A percentile compares a stretch with the other conserved stretches of the same genome.
phyloP scores from a whole-genome alignment of 345 rosid species.

The Brassica rapa region DNA sequence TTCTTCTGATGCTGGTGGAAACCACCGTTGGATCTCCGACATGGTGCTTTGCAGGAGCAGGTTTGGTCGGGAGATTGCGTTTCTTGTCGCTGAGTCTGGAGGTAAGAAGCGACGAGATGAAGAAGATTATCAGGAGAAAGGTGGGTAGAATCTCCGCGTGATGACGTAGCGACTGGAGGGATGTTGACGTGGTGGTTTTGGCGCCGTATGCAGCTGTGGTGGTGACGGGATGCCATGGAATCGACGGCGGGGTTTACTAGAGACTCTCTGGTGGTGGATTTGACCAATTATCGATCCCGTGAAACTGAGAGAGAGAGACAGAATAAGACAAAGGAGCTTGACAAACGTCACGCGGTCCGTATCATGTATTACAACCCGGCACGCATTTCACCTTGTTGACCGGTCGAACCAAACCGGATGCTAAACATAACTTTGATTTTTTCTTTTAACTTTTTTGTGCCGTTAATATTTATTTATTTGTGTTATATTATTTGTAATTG shows the following conservation, averaged over 20 bases:
- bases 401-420: slow-evolving; percentile 20
- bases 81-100: slow-evolving; percentile 46
- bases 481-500: no score
- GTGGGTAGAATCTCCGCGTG: slow-evolving; percentile 28
- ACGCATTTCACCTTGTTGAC: slow-evolving; percentile 3
- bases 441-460: no score
- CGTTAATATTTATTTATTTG: no score
- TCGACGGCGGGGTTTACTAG: slow-evolving; percentile 6
- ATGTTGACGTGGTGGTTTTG: slow-evolving; percentile 32
- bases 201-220: slow-evolving; percentile 32
- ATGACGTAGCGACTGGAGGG: slow-evolving; percentile 13
- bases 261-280: background rate
- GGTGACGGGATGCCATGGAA: slow-evolving; percentile 56
- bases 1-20: background rate
- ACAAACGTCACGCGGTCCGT: slow-evolving; percentile 22
- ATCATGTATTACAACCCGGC: background rate
- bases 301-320: background rate
- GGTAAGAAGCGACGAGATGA: slow-evolving; percentile 52
- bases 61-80: slow-evolving; percentile 27
- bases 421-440: background rate
- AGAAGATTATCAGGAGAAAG: slow-evolving; percentile 53
- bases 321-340: background rate
- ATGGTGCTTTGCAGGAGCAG: background rate
- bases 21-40: no score
- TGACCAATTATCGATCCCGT: slow-evolving; percentile 17